Percentiles rank a stretch among this genome's conserved stretches.
phyloP scores from a whole-genome alignment of 2,329 filamentous ascomycete genomes.

The Colletotrichum simmondsii region DNA sequence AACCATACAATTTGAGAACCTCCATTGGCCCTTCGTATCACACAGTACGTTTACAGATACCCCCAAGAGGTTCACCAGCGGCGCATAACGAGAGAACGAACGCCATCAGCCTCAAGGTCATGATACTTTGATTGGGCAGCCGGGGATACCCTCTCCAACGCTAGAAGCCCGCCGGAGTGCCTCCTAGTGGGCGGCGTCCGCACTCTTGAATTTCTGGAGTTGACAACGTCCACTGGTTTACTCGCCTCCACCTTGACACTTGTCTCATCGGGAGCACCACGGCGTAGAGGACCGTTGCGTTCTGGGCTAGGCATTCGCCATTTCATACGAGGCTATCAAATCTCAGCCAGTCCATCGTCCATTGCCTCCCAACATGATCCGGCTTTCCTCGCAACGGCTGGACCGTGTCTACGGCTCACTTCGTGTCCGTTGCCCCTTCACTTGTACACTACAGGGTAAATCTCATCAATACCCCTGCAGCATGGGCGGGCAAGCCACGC shows the following conservation, averaged over 20 bases:
- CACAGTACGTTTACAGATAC: not conserved
- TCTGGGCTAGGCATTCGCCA: not conserved
- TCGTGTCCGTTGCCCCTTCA: not conserved
- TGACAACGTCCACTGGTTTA: conserved; percentile 15
- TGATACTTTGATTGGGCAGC: conserved; percentile 21
- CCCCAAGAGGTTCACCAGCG: conserved; percentile 13
- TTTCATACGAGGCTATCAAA: not conserved
- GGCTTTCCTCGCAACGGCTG: not conserved
- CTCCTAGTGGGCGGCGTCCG: not conserved
- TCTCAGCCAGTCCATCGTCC: not conserved
- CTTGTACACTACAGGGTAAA: not conserved
- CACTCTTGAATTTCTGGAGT: not conserved
- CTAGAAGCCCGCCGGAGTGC: conserved; percentile 18
- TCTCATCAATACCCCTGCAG: not conserved
- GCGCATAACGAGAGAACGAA: not conserved
- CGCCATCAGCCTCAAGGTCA: conserved; percentile 4
- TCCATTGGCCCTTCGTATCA: not conserved
- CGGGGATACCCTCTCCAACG: conserved; percentile 2
- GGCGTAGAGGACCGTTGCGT: not conserved
- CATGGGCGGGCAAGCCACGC: conserved; percentile 6
- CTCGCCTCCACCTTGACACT: conserved; percentile 5
- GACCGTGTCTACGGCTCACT: not conserved
- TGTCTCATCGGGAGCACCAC: conserved; percentile 12
- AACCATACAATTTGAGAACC: not conserved
- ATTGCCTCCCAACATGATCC: not conserved